phyloP scores from a whole-genome alignment of 1,284 basidiomycete genomes.

The Gomphus bonarii region DNA sequence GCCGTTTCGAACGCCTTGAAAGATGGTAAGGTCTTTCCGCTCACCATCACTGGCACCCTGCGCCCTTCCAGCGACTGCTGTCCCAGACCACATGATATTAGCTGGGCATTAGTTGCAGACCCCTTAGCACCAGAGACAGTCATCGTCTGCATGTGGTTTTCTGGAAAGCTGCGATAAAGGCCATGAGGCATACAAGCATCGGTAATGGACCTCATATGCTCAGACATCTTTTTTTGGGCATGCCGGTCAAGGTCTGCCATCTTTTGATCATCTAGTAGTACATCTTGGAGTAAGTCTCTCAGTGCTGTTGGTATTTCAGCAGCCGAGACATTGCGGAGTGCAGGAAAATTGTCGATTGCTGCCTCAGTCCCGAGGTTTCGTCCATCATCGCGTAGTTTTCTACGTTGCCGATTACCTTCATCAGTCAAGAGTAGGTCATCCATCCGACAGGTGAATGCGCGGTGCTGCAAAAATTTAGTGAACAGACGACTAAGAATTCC shows the following conservation, averaged over 20 bases:
- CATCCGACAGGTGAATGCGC: conserved; percentile 98
- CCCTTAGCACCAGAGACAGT: conserved; percentile 98
- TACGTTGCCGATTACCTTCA: conserved; percentile 67
- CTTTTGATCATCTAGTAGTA: conserved; percentile 94
- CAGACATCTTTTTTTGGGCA: conserved; percentile 77
- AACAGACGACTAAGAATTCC: conserved; percentile 91
- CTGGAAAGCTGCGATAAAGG: conserved; percentile 87
- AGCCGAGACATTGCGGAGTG: conserved; percentile 39
- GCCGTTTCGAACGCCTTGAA: conserved; percentile 97
- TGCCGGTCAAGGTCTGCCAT: conserved; percentile 93
- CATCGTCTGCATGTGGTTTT: conserved; percentile 99
- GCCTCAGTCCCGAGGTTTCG: conserved; percentile 74
- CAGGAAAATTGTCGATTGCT: conserved; percentile 85
- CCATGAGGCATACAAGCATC: conserved; percentile 86
- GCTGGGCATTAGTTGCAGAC: conserved; percentile 93
- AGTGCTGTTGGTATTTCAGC: conserved; percentile 45
- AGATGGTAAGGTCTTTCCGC: conserved; percentile 95
- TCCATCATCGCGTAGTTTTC: conserved; percentile 60
- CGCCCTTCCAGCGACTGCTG: conserved; percentile 98
- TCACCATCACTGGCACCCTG: conserved; percentile 98
- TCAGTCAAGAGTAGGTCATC: conserved; percentile 90
- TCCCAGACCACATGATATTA: conserved; percentile 94
- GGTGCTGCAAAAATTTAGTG: conserved; percentile 94
- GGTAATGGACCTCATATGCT: conserved; percentile 85
- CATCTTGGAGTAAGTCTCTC: conserved; percentile 73